Percentiles rank a stretch among this genome's conserved stretches.
Conservation (phyloP, 306 rosid species). For the Prinsepia uniflora region DNA sequence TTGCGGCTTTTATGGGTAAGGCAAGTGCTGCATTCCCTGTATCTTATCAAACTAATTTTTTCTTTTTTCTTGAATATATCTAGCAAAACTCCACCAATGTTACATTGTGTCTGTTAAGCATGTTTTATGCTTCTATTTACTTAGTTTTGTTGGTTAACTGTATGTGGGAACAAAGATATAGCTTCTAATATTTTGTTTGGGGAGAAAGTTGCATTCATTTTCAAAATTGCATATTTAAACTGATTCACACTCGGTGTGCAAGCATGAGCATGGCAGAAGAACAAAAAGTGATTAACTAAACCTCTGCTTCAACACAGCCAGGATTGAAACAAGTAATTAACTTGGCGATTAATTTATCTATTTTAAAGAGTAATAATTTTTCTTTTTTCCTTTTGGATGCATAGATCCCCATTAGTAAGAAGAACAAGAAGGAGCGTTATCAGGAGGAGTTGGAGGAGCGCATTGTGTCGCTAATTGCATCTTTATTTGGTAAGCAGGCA, state of each 20-base stretch:
- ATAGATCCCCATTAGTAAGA: constrained; percentile 72
- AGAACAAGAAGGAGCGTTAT: constrained; percentile 81
- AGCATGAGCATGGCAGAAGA: neutral
- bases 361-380: constrained; percentile 23
- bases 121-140: neutral
- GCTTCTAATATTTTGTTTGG: neutral
- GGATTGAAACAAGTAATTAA: neutral
- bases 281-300: neutral
- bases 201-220: neutral
- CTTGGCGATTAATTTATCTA: neutral
- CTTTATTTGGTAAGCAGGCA: constrained; percentile 95
- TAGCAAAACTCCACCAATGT: neutral
- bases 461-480: constrained; percentile 68
- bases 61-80: neutral
- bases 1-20: constrained; percentile 99
- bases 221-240: neutral
- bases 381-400: constrained; percentile 4
- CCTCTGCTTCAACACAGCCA: neutral
- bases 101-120: neutral
- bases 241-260: neutral
- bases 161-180: neutral
- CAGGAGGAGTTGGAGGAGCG: constrained; percentile 96
- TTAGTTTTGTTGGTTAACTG: neutral
- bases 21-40: constrained; percentile 33
- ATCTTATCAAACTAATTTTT: neutral